Conservation (phyloP, 2,329 filamentous ascomycete genomes). For the Ophiostoma perfectum region DNA sequence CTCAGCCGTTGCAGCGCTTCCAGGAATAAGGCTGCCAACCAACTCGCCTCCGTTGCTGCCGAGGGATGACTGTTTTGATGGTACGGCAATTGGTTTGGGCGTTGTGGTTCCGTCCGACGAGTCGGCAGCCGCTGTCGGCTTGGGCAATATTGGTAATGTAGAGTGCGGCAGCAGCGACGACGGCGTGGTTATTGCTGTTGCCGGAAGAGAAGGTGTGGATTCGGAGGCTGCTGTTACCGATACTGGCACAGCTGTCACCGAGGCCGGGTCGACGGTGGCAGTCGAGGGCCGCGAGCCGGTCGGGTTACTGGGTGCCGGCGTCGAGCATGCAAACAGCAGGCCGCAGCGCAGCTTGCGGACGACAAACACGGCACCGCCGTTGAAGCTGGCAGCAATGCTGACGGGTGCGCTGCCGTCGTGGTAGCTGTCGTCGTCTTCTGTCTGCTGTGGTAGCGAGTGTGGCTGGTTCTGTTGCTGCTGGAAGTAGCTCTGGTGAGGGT, state of each 20-base stretch:
- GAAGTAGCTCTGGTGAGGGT: neutral
- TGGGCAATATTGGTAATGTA: neutral
- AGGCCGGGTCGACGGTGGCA: constrained; percentile 2
- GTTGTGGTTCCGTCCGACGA: neutral
- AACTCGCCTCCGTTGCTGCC: neutral
- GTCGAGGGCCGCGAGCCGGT: constrained; percentile 14
- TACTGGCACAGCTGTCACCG: neutral
- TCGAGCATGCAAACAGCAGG: constrained; percentile 58
- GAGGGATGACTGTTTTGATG: neutral
- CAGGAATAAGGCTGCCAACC: constrained; percentile 11
- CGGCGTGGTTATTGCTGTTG: constrained; percentile 1
- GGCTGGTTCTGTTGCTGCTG: constrained; percentile 9
- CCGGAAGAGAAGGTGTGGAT: neutral
- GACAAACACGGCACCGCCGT: constrained; percentile 48
- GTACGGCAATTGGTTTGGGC: neutral
- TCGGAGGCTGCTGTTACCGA: neutral
- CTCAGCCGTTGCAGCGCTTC: constrained; percentile 15
- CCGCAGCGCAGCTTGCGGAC: constrained; percentile 54
- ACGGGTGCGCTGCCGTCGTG: constrained; percentile 25
- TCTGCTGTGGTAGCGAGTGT: neutral
- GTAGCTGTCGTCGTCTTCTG: constrained; percentile 21
- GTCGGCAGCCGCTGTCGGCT: neutral
- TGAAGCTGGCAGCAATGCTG: constrained; percentile 52
- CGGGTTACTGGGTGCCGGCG: constrained; percentile 35
- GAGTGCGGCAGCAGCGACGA: constrained; percentile 20